Evolutionary conservation across 1,284 basidiomycete species (phyloP), one percentile per base, ranked within the genome.

Genomic region (Austroboletus olivaceoglutinosus): DNA sequence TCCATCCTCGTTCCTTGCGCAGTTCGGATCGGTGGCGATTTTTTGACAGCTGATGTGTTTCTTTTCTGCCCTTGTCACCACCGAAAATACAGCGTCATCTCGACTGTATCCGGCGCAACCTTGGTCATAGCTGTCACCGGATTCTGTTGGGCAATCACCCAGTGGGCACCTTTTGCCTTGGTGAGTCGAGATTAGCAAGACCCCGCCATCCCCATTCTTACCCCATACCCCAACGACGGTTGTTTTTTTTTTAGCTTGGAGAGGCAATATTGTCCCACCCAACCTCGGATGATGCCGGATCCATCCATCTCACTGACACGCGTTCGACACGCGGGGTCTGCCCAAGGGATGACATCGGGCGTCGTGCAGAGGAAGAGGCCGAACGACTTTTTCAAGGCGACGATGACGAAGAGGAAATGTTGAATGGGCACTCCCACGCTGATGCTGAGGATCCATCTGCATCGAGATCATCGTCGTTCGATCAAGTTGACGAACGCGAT

Each of bases 111-210:
- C 19, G 82, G 83, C 0, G 83, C 86, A 19, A 87, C 83, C 0
- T 57, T 82, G 22, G 74, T 92, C 42, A 77, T 91, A 34, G 78
- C 83, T 10, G 55, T 86, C 13, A 80, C 82, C 5, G 90, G 90
- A 0, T 83, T 91, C 57, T 82, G 86, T 11, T 91, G 86, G 86
- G 87, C 88, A 2, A 77, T 92, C 48, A 81, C 84, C 0, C 82
- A 84, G 67, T 92, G 90, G 91, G 88, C 80, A 10, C 88, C 88
- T 4, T 90, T 88, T 65, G 80, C 87, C 2, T 67, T 91, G 62
- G 87, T 89, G 58, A 52, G 82, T 72, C 6, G 23, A 25, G 52
- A 43, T 44, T 53, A 31, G 45, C 18, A 34, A 21, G 40, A 27
- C 30, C n/a, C n/a, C n/a, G n/a, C n/a, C 38, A 21, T 50, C 12